Base-by-base conservation (phyloP, 306 rosid species). In the Glycine latifolia region DNA sequence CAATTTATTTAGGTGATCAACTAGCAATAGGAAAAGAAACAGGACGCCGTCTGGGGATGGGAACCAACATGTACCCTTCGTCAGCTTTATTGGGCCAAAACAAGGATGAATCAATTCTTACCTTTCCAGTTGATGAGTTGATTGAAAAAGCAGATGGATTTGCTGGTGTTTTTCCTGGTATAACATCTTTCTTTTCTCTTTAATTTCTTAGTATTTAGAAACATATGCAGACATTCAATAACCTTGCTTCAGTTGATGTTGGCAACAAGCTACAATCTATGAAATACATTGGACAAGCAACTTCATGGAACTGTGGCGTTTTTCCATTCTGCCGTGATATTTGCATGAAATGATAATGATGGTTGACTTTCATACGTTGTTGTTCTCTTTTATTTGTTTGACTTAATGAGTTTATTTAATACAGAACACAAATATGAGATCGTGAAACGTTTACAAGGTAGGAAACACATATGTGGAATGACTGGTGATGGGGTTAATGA, bases 401-500 rank as follows among this genome's bases (percentile, higher is more conserved):
- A 76, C 63, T 77, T 37, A 44, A 35, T 14, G 31, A 26, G 31
- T 31, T 14, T 13, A 49, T 53, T 55, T 26, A 48, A 60, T 66
- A 55, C 87, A 92, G 97, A 93, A 89, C 97, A 93, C 94, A 93
- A 93, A 77, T 91, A 93, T 39, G 96, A 93, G 81, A 93, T 93
- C 6, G 94, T 91, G 84, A 93, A 87, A 61, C 90, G 91, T 39
- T 81, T 93, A 81, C 97, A 93, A 88, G 94, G 91, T 44, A 88
- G 90, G 87, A 90, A 89, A 75, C 97, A 93, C 79, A 85, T 91
- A 68, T 91, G 97, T 54, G 97, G 97, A 75, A 93, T 93, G 97
- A 93, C 97, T 17, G 97, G 96, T 48, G 97, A 93, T 60, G 97
- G 97, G 46, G 97, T 93, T 15, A 93, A 93, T 67, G 97, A 93